Evolutionary conservation across 495 filamentous ascomycete species (phyloP), one percentile per base, ranked within the genome.

Genomic region (Penicillium coprophilum): DNA sequence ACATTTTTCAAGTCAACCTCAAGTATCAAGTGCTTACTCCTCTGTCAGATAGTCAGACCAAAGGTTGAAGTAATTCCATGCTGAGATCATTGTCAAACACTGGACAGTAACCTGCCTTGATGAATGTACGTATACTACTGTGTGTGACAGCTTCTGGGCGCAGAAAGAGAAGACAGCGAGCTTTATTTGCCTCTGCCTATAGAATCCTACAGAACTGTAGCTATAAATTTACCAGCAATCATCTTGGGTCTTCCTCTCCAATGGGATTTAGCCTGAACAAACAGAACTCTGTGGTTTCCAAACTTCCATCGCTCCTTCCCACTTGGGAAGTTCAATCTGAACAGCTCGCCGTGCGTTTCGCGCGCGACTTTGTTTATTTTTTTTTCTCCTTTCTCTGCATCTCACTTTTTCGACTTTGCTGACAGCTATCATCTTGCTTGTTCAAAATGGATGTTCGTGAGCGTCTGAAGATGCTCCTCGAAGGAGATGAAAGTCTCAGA

Each of bases 401-500:
- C 44, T 46, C 31, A 47, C 48, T 47, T 54, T 24, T 34, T 30
- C 30, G 10, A 32, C 24, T 15, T 27, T 31, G 6, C 30, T 46
- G 23, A 59, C 24, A 15, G 8, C 23, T 27, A 17, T 38, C 15
- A 32, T 51, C n/a, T 41, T 21, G 2, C 6, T 2, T 2, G 27
- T 9, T 20, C 39, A 23, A 43, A 30, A 72, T 72, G 72, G 59
- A 58, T 12, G 48, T 49, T 24, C 27, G 13, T 13, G 54, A 66
- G 11, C 67, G 70, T 54, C 57, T 73, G 17, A 51, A 58, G 30
- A 27, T 69, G 24, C 64, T 75, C 0, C 71, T 72, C 27, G 44
- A 46, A 4, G 47, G 64, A 9, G 62, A 72, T 40, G 46, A 56
- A 44, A 20, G 36, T 4, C 44, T 71, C 12, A 41, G 68, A 8